Conservation (phyloP, 106 monocot species). For the Allium cepa region DNA sequence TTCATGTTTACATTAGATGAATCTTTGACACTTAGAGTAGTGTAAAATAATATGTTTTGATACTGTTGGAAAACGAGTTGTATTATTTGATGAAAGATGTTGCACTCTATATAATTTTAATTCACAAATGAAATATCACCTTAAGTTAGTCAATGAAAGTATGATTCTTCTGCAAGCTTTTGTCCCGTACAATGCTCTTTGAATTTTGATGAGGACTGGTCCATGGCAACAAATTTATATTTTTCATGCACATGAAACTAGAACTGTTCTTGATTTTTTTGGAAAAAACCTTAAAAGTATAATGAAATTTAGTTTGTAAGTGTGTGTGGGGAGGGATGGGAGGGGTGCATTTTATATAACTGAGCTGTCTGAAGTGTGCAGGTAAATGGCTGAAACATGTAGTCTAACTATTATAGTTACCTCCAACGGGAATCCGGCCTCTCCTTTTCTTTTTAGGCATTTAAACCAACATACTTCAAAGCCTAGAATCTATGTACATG, state of each 20-base stretch:
- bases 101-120: too few species aligned
- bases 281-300: slow-evolving; percentile 53
- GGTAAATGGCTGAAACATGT: too few species aligned
- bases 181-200: slow-evolving; percentile 37
- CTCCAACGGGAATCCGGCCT: slow-evolving; percentile 86
- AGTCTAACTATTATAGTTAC: slow-evolving; percentile 16
- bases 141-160: too few species aligned
- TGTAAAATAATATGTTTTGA: too few species aligned
- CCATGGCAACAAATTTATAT: slow-evolving; percentile 40
- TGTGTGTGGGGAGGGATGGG: too few species aligned
- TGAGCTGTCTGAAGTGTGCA: too few species aligned
- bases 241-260: slow-evolving; percentile 27
- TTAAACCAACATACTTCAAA: slow-evolving; percentile 74
- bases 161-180: slow-evolving; percentile 25
- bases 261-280: slow-evolving; percentile 79
- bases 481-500: slow-evolving; percentile 30
- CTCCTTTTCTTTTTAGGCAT: slow-evolving; percentile 86
- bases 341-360: too few species aligned
- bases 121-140: too few species aligned
- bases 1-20: too few species aligned
- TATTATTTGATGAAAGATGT: too few species aligned
- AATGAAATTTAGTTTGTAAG: neutral
- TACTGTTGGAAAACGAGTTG: too few species aligned
- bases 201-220: slow-evolving; percentile 44
- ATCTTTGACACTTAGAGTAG: too few species aligned